These are phyloP conservation scores for Jaminaea rosea DNA, from an alignment of 1,284 basidiomycete genomes.

Conservation along the genomic window DNA sequence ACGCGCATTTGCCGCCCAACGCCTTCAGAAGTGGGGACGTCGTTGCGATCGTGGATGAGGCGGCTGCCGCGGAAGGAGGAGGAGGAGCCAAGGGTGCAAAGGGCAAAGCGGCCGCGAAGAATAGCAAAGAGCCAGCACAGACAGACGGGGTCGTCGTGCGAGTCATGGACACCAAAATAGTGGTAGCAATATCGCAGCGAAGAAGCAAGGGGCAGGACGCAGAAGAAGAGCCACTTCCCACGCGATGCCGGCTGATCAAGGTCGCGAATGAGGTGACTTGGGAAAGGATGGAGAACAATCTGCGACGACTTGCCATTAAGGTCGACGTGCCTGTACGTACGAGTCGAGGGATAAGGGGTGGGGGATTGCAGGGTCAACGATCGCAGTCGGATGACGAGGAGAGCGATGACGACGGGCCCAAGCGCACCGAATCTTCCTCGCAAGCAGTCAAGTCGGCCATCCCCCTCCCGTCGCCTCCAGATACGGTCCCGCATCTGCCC, in stretches of 20 bases:
- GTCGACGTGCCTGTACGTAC: conserved; percentile 12
- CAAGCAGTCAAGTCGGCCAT: neutral
- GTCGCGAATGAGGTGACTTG: conserved; percentile 84
- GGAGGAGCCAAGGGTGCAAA: conserved; percentile 52
- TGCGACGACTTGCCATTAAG: conserved; percentile 17
- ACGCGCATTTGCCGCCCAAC: conserved; percentile 68
- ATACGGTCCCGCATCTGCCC: neutral
- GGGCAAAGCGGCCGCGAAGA: conserved; percentile 48
- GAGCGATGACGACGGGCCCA: neutral
- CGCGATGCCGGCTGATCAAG: conserved; percentile 74
- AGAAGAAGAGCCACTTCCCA: conserved; percentile 70
- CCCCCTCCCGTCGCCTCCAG: conserved; percentile 4
- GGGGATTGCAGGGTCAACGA: conserved; percentile 10
- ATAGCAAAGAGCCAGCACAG: neutral
- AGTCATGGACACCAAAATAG: conserved; percentile 5
- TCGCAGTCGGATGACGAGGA: conserved; percentile 12
- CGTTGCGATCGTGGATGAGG: conserved; percentile 68
- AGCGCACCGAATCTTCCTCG: neutral
- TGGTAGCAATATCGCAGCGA: neutral
- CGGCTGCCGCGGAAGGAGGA: conserved; percentile 22
- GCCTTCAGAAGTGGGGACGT: conserved; percentile 75
- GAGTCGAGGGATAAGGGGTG: neutral
- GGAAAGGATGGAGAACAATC: conserved; percentile 54
- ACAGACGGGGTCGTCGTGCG: conserved; percentile 2
- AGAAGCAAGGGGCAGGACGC: conserved; percentile 52